These are phyloP conservation scores for Fusarium sulawesiense DNA, from an alignment of 2,329 filamentous ascomycete species.

Conservation along the genomic window DNA sequence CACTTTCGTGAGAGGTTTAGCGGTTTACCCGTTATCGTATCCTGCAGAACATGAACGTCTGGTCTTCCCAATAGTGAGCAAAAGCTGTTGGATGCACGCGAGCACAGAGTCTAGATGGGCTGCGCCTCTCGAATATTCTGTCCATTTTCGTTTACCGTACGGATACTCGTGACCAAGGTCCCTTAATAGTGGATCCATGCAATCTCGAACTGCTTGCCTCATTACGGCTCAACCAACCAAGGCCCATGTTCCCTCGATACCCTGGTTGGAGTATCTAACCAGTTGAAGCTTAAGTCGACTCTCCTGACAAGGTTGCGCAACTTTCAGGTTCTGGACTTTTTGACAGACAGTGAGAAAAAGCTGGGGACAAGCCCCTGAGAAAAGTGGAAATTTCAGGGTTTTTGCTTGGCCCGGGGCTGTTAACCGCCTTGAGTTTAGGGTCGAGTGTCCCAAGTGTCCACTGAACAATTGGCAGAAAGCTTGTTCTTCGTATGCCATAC, in stretches of 20 bases:
- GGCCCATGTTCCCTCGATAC: background rate
- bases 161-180: background rate
- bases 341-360: background rate
- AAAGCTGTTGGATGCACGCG: background rate
- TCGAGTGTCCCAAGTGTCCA: background rate
- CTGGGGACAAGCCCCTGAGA: slow-evolving; percentile 18
- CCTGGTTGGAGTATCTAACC: background rate
- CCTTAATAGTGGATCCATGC: slow-evolving; percentile 7
- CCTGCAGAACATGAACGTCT: background rate
- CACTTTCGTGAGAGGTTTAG: background rate
- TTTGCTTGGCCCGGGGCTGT: background rate
- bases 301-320: slow-evolving; percentile 9
- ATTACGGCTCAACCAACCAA: slow-evolving; percentile 12
- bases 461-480: background rate
- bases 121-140: slow-evolving; percentile 2
- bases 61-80: no score
- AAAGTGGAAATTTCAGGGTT: background rate
- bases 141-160: slow-evolving; percentile 38
- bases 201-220: slow-evolving; percentile 19
- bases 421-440: background rate
- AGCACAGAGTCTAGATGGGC: background rate
- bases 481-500: background rate
- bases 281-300: background rate
- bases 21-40: background rate
- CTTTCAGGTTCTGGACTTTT: slow-evolving; percentile 2